Percentiles rank a stretch among this genome's conserved stretches.
phyloP scores from a whole-genome alignment of 805 yeast species.

The Metschnikowia koreensis region DNA sequence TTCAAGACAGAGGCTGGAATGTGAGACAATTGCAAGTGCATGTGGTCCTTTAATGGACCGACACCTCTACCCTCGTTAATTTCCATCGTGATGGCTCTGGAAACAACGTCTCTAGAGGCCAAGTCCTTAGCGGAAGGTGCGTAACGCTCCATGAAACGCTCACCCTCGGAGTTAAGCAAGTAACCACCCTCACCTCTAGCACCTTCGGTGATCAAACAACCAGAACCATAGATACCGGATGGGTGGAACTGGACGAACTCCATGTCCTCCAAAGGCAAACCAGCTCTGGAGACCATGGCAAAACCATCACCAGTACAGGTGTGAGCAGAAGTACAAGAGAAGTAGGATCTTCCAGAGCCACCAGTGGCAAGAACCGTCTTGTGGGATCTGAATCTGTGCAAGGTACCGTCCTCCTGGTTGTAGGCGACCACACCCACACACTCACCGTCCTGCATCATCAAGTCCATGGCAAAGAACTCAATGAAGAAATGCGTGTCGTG shows the following conservation, averaged over 20 bases:
- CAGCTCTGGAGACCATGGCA: conserved; percentile 98
- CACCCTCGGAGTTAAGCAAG: conserved; percentile 95
- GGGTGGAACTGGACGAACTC: conserved; percentile 99
- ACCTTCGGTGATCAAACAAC: conserved; percentile 98
- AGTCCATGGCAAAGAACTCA: conserved; percentile 93
- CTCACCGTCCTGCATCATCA: conserved; percentile 91
- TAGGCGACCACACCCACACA: conserved; percentile 97
- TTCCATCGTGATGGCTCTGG: conserved; percentile 98
- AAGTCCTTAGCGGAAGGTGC: conserved; percentile 98
- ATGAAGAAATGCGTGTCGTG: conserved; percentile 98
- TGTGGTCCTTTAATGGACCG: conserved; percentile 93
- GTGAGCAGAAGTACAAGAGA: conserved; percentile 98
- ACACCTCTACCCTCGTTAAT: conserved; percentile 99
- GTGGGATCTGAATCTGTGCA: conserved; percentile 96
- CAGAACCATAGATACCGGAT: conserved; percentile 98
- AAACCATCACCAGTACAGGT: conserved; percentile 99
- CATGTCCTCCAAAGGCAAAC: conserved; percentile 94
- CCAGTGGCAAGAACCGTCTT: conserved; percentile 97
- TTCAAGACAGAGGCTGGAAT: conserved; percentile 87
- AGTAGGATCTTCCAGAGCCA: conserved; percentile 98
- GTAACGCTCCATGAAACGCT: conserved; percentile 98
- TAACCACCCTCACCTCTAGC: conserved; percentile 99
- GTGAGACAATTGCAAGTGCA: conserved; percentile 90
- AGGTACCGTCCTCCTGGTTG: conserved; percentile 98
- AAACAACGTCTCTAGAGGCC: conserved; percentile 97